These are phyloP conservation scores for Alternaria solani DNA, from an alignment of 2,329 filamentous ascomycete genomes.

Conservation along the genomic window DNA sequence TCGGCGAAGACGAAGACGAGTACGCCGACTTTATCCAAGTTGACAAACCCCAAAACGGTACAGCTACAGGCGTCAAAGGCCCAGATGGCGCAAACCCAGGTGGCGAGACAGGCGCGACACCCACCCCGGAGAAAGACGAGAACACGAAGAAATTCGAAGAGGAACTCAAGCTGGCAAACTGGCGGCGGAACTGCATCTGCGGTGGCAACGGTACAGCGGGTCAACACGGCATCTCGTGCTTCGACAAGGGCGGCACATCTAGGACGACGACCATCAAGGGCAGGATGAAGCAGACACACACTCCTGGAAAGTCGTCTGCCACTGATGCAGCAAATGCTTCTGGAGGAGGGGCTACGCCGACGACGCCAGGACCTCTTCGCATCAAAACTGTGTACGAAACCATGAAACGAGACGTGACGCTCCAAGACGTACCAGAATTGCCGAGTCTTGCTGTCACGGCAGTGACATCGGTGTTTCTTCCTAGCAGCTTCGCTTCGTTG, in stretches of 20 bases:
- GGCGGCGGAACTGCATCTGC: neutral
- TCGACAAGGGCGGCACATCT: neutral
- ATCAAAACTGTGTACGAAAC: neutral
- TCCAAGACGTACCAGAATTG: neutral
- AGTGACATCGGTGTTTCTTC: neutral
- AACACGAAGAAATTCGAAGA: neutral
- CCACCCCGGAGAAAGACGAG: neutral
- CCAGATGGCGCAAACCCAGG: neutral
- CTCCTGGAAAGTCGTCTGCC: neutral
- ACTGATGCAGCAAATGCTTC: neutral
- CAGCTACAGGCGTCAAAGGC: neutral
- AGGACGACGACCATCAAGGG: neutral
- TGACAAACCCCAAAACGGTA: neutral
- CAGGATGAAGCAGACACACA: neutral
- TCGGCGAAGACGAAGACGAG: neutral
- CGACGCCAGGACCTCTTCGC: no score
- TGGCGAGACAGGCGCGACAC: neutral
- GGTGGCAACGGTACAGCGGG: neutral
- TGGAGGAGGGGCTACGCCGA: neutral
- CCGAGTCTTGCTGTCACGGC: neutral
- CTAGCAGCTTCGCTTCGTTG: neutral
- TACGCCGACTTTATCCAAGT: neutral
- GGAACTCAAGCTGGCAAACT: neutral
- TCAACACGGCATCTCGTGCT: neutral
- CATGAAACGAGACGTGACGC: neutral